Evolutionary conservation across 1,139 yeast species (phyloP).

Genomic region (Spencermartinsiella ligniputridi): DNA sequence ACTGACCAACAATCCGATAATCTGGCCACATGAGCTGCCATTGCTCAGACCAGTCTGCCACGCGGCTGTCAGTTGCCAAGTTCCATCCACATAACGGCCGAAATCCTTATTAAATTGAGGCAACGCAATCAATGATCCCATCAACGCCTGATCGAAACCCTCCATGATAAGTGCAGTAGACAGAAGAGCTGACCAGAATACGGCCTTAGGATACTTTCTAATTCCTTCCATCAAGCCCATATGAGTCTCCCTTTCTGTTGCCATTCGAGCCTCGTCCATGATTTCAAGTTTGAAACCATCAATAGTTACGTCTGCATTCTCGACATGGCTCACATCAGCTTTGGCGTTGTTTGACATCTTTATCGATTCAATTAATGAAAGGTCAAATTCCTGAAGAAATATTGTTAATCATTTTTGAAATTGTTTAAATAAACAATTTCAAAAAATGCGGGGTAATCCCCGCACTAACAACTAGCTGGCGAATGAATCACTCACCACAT

Average conservation of each 20-base stretch:
- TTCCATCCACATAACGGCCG: constrained; percentile 32
- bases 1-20: constrained; percentile 37
- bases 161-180: constrained; percentile 42
- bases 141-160: constrained; percentile 41
- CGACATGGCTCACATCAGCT: background rate
- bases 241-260: constrained; percentile 10
- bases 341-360: background rate
- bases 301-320: background rate
- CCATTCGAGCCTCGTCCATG: constrained; percentile 8
- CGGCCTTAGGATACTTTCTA: constrained; percentile 36
- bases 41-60: constrained; percentile 44
- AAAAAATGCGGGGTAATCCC: background rate
- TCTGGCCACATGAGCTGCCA: constrained; percentile 36
- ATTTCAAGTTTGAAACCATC: background rate
- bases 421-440: no score
- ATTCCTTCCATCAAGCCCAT: constrained; percentile 20
- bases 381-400: no score
- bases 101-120: constrained; percentile 35
- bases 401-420: no score
- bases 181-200: constrained; percentile 40
- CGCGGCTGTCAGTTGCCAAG: constrained; percentile 40
- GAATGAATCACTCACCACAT: no score
- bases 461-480: no score
- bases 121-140: constrained; percentile 29
- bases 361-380: background rate